Evolutionary conservation across 768 basidiomycete genomes (phyloP), one percentile per base, ranked within the genome.

Genomic region (Boletellus sp.): DNA sequence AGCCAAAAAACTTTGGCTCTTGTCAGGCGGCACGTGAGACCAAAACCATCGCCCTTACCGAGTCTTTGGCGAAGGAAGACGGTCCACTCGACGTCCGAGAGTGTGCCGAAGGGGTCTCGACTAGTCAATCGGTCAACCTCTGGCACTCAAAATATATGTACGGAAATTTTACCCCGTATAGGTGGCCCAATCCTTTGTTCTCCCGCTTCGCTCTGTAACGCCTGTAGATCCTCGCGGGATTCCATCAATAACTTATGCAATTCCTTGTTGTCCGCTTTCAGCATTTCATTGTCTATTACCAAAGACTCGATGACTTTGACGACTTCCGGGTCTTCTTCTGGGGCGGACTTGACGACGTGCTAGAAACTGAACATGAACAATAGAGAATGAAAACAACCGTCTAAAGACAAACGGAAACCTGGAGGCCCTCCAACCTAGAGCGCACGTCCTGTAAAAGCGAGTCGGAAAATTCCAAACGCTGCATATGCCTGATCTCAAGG

Each of bases 181-280:
- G 71, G 69, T 31, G 71, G 71, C 16, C 68, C 70, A 47, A 81
- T 81, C 23, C 81, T 72, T 28, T 83, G 78, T 61, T 94, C 90
- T 48, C 86, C 90, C 1, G 85, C 67, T 65, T 94, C 90, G 55
- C 83, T 83, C 45, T 84, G 84, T 38, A 91, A 62, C 1, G 70
- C 63, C 48, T 83, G 80, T 5, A 85, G 64, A 53, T 94, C 89
- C 61, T 94, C 91, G 23, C 90, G 78, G 1, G 87, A 77, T 43
- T 91, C 87, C 2, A 78, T 68, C 7, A 97, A 72, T 9, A 93
- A 67, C 41, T 77, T 78, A 50, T 88, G 85, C 42, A 95, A 69
- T 61, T 95, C 90, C 7, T 79, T 76, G 51, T 89, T 91, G 59
- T 92, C 90, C 17, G 80, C 82, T 66, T 89, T 90, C 45, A 94